Base-by-base conservation (phyloP, 2,329 filamentous ascomycete genomes). In the Fusarium musae region DNA sequence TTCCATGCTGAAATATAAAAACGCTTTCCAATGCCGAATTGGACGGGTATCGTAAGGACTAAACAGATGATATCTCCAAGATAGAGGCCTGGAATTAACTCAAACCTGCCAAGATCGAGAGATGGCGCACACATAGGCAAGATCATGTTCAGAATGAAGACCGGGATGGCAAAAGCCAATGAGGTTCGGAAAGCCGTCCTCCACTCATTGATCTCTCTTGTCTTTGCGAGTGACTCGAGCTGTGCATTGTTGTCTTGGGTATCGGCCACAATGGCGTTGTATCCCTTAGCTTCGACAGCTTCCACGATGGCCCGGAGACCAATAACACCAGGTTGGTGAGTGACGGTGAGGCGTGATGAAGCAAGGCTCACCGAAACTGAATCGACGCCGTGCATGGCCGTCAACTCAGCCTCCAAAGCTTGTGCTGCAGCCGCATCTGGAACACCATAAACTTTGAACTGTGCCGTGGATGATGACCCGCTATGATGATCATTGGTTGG, bases 241-340 rank as follows among this genome's bases (percentile, higher is more conserved):
- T 99, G 96, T 2, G 96, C 96, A 79, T 97, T 97, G 81, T 97
- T 98, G 83, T 99, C 96, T 77, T 98, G 94, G 59, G 91, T 93
- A 74, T 98, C 96, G 2, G 95, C 92, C 16, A 98, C 89, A 5
- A 99, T 85, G 3, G 96, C 96, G 80, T 98, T 97, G 81, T 93
- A 94, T 4, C 96, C 95, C 26, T 90, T 86, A n/a, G 87, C 86
- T 82, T 99, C 96, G 47, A 98, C 90, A 1, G 89, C 84, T 77
- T 95, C 94, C 12, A 98, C 96, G 39, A 98, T 88, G 8, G 89
- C 90, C 47, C 96, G 91, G 28, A 99, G 88, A 6, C 96, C 96
- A 59, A 93, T 90, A 19, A 92, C 83, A 23, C 88, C 85, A 1
- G 95, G 88, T 64, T 93, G 88, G 79, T 97, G 93, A 6, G 89